A percentile compares a stretch with the other conserved stretches of the same genome.
These are phyloP conservation scores for Exutisphaerella laricina DNA, from an alignment of 2,329 filamentous ascomycete genomes.

Conservation along the genomic window DNA sequence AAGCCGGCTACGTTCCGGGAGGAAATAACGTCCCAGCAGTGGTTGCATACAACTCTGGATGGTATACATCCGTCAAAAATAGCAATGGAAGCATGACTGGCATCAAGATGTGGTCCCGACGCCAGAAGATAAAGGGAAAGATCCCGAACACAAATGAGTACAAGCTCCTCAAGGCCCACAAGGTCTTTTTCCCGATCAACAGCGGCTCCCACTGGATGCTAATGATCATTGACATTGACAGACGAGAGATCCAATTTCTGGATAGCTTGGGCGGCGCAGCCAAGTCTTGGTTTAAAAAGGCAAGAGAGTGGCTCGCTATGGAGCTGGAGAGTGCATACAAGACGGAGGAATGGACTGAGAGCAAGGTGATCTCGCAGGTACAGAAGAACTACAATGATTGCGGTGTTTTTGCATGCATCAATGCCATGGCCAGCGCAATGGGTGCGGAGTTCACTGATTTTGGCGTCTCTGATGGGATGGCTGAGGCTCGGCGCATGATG, in stretches of 20 bases:
- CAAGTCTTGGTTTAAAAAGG: slow-evolving; percentile 19
- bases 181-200: slow-evolving; percentile 62
- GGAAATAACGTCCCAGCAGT: slow-evolving; percentile 52
- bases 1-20: slow-evolving; percentile 48
- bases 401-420: slow-evolving; percentile 71
- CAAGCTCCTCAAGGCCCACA: slow-evolving; percentile 60
- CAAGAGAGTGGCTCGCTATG: slow-evolving; percentile 51
- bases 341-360: slow-evolving; percentile 54
- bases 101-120: slow-evolving; percentile 53
- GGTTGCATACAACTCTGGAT: slow-evolving; percentile 60
- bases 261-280: slow-evolving; percentile 57
- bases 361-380: slow-evolving; percentile 45
- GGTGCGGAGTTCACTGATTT: slow-evolving; percentile 42
- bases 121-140: slow-evolving; percentile 52
- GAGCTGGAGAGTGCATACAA: slow-evolving; percentile 54
- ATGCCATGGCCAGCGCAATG: slow-evolving; percentile 55
- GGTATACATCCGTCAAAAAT: slow-evolving; percentile 52
- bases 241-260: slow-evolving; percentile 59
- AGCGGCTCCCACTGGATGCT: slow-evolving; percentile 64
- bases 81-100: slow-evolving; percentile 46
- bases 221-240: slow-evolving; percentile 58
- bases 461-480: slow-evolving; percentile 20
- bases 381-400: slow-evolving; percentile 69
- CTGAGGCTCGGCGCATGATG: slow-evolving; percentile 45
- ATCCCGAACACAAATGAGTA: not conserved